Percentiles rank a stretch among this genome's conserved stretches.
These are phyloP conservation scores for Usnea hakonensis DNA, from an alignment of 495 filamentous ascomycete species.

Conservation along the genomic window DNA sequence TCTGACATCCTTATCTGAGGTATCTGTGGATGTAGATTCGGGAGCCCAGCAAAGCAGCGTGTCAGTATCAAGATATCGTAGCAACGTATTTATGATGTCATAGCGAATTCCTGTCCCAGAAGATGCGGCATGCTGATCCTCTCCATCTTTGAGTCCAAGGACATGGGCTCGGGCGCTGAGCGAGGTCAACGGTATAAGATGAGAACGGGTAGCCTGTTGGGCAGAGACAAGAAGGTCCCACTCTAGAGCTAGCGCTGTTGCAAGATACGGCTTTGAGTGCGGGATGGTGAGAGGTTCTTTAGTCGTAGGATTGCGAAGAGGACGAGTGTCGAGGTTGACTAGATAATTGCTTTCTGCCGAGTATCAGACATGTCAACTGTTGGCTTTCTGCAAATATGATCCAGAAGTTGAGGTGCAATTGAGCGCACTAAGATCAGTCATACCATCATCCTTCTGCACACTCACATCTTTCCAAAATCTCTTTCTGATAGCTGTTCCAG, in stretches of 20 bases:
- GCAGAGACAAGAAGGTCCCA: constrained; percentile 80
- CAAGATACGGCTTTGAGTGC: constrained; percentile 66
- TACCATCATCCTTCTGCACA: constrained; percentile 51
- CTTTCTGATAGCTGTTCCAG: constrained; percentile 47
- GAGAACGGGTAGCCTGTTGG: constrained; percentile 66
- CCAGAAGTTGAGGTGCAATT: constrained; percentile 3
- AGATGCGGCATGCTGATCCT: constrained; percentile 24
- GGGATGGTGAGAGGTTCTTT: constrained; percentile 69
- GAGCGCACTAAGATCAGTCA: not conserved
- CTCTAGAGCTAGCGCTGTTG: constrained; percentile 79
- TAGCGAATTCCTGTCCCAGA: constrained; percentile 36
- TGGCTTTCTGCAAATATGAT: not conserved
- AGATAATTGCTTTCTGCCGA: constrained; percentile 51
- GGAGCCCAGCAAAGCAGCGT: constrained; percentile 90
- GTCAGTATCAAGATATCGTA: constrained; percentile 88
- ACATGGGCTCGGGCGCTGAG: constrained; percentile 72
- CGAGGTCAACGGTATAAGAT: constrained; percentile 86
- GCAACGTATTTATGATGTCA: constrained; percentile 54
- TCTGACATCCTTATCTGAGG: constrained; percentile 30
- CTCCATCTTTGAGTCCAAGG: constrained; percentile 59
- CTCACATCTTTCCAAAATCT: constrained; percentile 80
- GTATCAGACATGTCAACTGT: not conserved
- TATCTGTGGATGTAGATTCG: constrained; percentile 40
- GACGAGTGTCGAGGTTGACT: constrained; percentile 70
- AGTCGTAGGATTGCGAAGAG: constrained; percentile 64